A percentile compares a stretch with the other conserved stretches of the same genome.
phyloP scores from a whole-genome alignment of 306 rosid species.

The Cucurbita argyrosperma region DNA sequence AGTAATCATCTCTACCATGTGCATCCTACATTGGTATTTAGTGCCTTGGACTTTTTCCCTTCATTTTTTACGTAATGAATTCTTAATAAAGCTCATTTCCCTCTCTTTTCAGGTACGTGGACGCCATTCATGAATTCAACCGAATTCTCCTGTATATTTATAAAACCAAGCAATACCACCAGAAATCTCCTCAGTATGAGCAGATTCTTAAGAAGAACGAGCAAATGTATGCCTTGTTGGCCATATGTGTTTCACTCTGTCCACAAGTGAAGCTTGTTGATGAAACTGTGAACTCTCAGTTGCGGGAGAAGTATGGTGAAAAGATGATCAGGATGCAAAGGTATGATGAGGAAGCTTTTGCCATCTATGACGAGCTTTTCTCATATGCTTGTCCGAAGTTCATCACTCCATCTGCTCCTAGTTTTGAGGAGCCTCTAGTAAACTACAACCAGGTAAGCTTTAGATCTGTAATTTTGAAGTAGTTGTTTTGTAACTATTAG shows the following conservation, averaged over 20 bases:
- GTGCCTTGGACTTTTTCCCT: not conserved
- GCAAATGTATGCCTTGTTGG: slow-evolving; percentile 97
- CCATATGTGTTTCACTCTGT: slow-evolving; percentile 79
- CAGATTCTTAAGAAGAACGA: slow-evolving; percentile 95
- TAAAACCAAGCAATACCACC: slow-evolving; percentile 69
- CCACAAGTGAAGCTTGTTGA: slow-evolving; percentile 82
- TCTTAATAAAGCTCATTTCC: not conserved
- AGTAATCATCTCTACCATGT: too few species aligned
- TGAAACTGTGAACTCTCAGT: slow-evolving; percentile 78
- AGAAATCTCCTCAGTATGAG: slow-evolving; percentile 86
- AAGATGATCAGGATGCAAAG: slow-evolving; percentile 92
- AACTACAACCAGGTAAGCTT: slow-evolving; percentile 80
- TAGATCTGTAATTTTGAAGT: not conserved
- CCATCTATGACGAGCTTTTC: slow-evolving; percentile 90
- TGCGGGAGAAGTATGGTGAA: slow-evolving; percentile 93
- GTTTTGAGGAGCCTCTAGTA: slow-evolving; percentile 83
- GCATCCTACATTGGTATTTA: not conserved
- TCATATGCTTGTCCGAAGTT: slow-evolving; percentile 97
- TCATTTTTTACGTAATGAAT: not conserved
- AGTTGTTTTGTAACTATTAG: not conserved
- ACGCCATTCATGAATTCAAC: slow-evolving; percentile 81
- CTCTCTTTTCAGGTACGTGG: slow-evolving; percentile 53
- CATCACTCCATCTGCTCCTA: slow-evolving; percentile 94
- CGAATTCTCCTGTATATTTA: slow-evolving; percentile 72
- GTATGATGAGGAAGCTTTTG: slow-evolving; percentile 86